Base-by-base conservation (phyloP, 2,329 filamentous ascomycete genomes). In the Dactylellina haptotyla region DNA sequence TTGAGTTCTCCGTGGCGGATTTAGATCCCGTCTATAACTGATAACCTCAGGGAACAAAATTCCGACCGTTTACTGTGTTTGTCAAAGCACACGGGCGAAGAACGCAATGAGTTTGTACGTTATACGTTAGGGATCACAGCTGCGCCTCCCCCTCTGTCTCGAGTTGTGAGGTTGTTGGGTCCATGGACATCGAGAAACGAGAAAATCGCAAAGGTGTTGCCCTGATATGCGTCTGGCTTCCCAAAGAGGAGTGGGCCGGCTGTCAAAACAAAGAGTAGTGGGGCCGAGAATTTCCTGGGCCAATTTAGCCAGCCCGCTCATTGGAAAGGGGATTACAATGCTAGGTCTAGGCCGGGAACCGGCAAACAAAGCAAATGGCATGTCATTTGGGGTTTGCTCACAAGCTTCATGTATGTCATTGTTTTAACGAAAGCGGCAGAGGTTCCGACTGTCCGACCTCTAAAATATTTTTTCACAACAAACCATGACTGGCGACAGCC, bases 71-170 rank as follows among this genome's bases (percentile, higher is more conserved):
- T 14, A 32, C 20, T n/a, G 51, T 59, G 56, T 25, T 54, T 23
- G 66, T 72, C 61, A 62, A 66, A 73, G 69, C 69, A 66, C 61
- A 66, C 69, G 69, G 65, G 34, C 37, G 2, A 56, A 25, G 45
- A 23, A 57, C 63, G 26, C 41, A 46, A 28, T 39, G 43, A 41
- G 14, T 32, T 16, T 25, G 18, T 23, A 32, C 37, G 46, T 54
- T 61, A 51, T 53, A 59, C 48, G 46, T 62, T 61, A 61, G 26
- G 61, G 69, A 73, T 62, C 51, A n/a, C 41, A 51, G 48, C 61
- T 65, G 61, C 61, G 61, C 69, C 61, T 66, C 69, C 69, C 69
- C 69, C 61, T 73, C 69, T 62, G 69, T 73, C 69, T 73, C 69
- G 69, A 66, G 61, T 66, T 56, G 54, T 54, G 45, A 56, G 50